These are phyloP conservation scores for Aphanomyces stellatus DNA, from an alignment of 352 stramenopile species.

Conservation along the genomic window DNA sequence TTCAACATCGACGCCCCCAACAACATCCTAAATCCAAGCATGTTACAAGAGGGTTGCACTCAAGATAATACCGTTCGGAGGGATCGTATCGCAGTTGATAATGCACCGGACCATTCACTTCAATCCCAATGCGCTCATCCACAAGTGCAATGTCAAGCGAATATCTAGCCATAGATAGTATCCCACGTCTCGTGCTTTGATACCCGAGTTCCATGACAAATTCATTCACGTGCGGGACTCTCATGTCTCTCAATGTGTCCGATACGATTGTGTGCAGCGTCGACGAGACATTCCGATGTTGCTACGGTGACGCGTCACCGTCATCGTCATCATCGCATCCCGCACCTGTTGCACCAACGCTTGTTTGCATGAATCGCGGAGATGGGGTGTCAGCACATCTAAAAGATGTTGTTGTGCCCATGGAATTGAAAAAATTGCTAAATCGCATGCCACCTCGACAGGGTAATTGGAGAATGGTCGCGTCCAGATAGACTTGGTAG, in stretches of 20 bases:
- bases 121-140: constrained; percentile 16
- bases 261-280: neutral
- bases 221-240: constrained; percentile 10
- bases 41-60: neutral
- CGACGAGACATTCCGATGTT: constrained; percentile 11
- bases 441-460: neutral
- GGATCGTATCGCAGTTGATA: constrained; percentile 16
- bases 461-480: neutral
- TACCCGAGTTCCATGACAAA: constrained; percentile 10
- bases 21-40: neutral
- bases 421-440: neutral
- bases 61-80: neutral
- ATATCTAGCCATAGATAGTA: neutral
- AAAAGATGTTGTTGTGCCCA: too few relatives aligned
- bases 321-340: neutral
- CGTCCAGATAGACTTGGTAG: constrained; percentile 15
- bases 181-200: neutral
- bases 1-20: constrained; percentile 14
- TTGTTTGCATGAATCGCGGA: neutral
- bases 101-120: constrained; percentile 18
- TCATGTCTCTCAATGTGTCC: neutral
- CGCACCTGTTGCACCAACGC: constrained; percentile 1
- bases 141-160: constrained; percentile 18
- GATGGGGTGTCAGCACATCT: neutral
- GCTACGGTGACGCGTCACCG: neutral